Evolutionary conservation across 306 rosid species (phyloP).

Genomic region (Castanea sativa): DNA sequence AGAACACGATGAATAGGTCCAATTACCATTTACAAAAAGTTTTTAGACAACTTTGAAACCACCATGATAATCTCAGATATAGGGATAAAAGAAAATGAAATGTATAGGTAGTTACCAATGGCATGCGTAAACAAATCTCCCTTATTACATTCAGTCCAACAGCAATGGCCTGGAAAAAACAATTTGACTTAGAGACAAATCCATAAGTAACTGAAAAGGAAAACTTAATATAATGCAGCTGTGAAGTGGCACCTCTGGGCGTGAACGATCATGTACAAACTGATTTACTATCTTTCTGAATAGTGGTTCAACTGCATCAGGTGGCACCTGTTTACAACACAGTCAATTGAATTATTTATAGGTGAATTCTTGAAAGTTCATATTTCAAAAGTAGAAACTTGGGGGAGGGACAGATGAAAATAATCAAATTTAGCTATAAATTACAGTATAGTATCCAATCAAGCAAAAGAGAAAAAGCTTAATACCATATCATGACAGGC

Average conservation of each 20-base stretch:
- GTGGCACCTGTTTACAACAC: slow-evolving; percentile 65
- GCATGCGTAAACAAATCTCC: slow-evolving; percentile 84
- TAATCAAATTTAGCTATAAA: neutral
- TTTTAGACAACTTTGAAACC: slow-evolving; percentile 13
- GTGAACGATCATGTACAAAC: slow-evolving; percentile 87
- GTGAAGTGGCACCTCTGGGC: slow-evolving; percentile 69
- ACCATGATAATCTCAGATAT: neutral
- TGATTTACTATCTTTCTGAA: slow-evolving; percentile 85
- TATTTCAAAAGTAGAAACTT: slow-evolving; percentile 9
- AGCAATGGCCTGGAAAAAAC: slow-evolving; percentile 70
- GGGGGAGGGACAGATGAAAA: neutral
- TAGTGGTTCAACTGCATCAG: slow-evolving; percentile 80
- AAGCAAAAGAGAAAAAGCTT: slow-evolving; percentile 13
- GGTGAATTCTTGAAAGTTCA: slow-evolving; percentile 7
- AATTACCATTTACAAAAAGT: slow-evolving; percentile 3
- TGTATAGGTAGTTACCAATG: slow-evolving; percentile 62
- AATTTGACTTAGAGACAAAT: slow-evolving; percentile 25
- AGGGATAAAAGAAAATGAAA: slow-evolving; percentile 14
- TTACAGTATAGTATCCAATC: slow-evolving; percentile 4
- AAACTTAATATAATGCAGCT: slow-evolving; percentile 4
- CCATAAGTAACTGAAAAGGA: neutral
- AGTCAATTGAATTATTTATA: neutral
- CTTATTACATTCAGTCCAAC: slow-evolving; percentile 81
- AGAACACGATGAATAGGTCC: neutral
- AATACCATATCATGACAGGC: slow-evolving; percentile 94